A percentile compares a stretch with the other conserved stretches of the same genome.
These are phyloP conservation scores for Aspergillus clavatus DNA, from an alignment of 2,329 filamentous ascomycete genomes.

Conservation along the genomic window DNA sequence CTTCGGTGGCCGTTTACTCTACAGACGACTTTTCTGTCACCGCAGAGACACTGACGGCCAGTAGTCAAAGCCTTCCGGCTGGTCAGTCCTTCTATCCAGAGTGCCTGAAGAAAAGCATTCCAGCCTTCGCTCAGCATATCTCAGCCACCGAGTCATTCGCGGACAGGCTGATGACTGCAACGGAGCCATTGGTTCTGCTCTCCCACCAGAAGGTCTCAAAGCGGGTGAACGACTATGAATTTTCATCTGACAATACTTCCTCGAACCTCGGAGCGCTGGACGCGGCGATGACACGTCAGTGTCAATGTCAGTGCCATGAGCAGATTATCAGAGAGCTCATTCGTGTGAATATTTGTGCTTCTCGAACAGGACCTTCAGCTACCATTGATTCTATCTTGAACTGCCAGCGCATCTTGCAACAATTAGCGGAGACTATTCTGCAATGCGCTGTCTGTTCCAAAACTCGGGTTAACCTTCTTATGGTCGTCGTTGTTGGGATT, in stretches of 20 bases:
- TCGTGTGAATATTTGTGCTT: conserved; percentile 15
- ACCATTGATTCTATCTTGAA: conserved; percentile 25
- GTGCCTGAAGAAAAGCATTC: conserved; percentile 3
- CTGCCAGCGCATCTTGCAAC: conserved; percentile 25
- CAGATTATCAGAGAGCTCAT: conserved; percentile 22
- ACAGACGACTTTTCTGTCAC: not conserved
- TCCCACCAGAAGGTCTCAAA: conserved; percentile 2
- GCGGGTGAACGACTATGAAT: conserved; percentile 1
- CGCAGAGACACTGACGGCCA: not conserved
- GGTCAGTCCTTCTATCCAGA: conserved; percentile 2
- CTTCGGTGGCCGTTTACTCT: not conserved
- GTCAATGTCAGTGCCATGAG: conserved; percentile 23
- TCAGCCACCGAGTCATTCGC: conserved; percentile 1
- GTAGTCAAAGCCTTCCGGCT: not conserved
- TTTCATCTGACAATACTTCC: conserved; percentile 3
- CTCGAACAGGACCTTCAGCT: conserved; percentile 11
- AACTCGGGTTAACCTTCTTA: conserved; percentile 23
- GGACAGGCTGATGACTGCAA: not conserved
- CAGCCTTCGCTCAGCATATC: conserved; percentile 9
- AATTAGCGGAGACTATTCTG: conserved; percentile 26
- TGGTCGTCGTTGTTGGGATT: conserved; percentile 27
- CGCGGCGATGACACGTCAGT: not conserved
- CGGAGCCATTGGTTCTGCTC: not conserved
- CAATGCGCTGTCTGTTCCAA: conserved; percentile 25
- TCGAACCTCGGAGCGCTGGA: not conserved